Base-by-base conservation (phyloP, 75 land plant species). In the Pinus taeda region DNA sequence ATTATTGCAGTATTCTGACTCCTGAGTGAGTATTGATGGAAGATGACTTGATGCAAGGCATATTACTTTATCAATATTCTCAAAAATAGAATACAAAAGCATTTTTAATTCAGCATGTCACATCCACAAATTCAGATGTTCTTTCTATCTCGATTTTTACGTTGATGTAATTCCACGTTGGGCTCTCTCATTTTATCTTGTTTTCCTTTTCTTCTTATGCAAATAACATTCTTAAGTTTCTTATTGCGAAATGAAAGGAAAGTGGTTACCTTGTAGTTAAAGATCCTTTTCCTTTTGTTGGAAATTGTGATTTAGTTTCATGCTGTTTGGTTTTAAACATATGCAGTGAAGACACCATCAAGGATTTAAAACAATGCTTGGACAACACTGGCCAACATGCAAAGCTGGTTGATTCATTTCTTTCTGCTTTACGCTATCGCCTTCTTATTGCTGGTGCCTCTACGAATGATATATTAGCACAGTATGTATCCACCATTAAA, bases 401-500 rank as follows among this genome's bases (percentile, higher is more conserved):
- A 37, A 96, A 96, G 83, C 88, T 96, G 36, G 93, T 96, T 62
- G 94, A 93, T 61, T 96, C 99, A 20, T 96, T 94, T 79, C 93
- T 93, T n/a, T 83, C 91, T 72, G 85, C 98, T 60, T 75, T 96
- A 59, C 79, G 83, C 77, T 91, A 96, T 76, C 90, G 99, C 14
- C 77, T 96, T 71, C 95, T 96, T 57, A 96, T 94, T 73, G 98
- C 98, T 77, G 98, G 97, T 81, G 99, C 99, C 72, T 96, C 99
- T 58, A 96, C 99, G 21, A 94, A 93, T 80, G 99, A 96, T 75
- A 96, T 96, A 82, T 77, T 96, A 74, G 88, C 90, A 49, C 99
- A 96, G 66, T 96, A 96, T 86, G 91, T 96, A 67, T 96, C 99
- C 67, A 96, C 99, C 64, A 96, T 94, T 15, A 96, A 96, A 81